Evolutionary conservation across 1,284 basidiomycete genomes (phyloP).

Genomic region (Puccinia polysora): DNA sequence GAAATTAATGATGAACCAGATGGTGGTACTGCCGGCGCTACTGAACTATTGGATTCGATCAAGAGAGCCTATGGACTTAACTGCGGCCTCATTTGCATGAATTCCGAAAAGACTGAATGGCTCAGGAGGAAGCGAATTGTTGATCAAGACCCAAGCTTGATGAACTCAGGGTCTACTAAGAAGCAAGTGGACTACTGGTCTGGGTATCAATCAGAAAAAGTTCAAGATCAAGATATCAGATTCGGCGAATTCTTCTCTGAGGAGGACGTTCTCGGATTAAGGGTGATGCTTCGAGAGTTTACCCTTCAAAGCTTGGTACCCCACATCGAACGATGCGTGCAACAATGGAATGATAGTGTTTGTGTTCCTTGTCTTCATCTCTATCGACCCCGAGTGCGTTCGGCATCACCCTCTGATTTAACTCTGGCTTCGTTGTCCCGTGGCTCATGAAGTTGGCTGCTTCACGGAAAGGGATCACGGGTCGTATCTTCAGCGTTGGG

Average conservation of each 20-base stretch:
- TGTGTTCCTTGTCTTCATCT: not conserved
- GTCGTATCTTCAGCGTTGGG: conserved; percentile 73
- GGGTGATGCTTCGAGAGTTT: conserved; percentile 80
- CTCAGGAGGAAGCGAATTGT: conserved; percentile 42
- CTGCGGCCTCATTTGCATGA: conserved; percentile 50
- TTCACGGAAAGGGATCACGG: conserved; percentile 77
- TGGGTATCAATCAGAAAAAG: not conserved
- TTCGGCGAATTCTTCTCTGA: conserved; percentile 55
- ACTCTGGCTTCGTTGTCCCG: not conserved
- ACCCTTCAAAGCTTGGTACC: conserved; percentile 84
- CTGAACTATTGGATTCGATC: conserved; percentile 49
- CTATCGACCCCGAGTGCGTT: not conserved
- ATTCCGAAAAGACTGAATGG: conserved; percentile 46
- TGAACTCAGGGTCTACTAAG: conserved; percentile 39
- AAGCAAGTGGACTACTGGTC: conserved; percentile 2
- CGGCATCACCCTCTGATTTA: not conserved
- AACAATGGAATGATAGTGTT: conserved; percentile 86
- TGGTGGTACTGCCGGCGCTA: conserved; percentile 43
- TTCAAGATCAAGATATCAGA: conserved; percentile 58
- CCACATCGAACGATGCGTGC: conserved; percentile 89
- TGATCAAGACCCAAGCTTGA: conserved; percentile 36
- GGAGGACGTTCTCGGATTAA: conserved; percentile 72
- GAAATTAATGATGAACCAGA: conserved; percentile 43
- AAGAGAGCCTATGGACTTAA: conserved; percentile 52
- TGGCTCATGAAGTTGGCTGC: conserved; percentile 64